phyloP scores from a whole-genome alignment of 352 stramenopile genomes.

The Globisporangium acanthophoron region DNA sequence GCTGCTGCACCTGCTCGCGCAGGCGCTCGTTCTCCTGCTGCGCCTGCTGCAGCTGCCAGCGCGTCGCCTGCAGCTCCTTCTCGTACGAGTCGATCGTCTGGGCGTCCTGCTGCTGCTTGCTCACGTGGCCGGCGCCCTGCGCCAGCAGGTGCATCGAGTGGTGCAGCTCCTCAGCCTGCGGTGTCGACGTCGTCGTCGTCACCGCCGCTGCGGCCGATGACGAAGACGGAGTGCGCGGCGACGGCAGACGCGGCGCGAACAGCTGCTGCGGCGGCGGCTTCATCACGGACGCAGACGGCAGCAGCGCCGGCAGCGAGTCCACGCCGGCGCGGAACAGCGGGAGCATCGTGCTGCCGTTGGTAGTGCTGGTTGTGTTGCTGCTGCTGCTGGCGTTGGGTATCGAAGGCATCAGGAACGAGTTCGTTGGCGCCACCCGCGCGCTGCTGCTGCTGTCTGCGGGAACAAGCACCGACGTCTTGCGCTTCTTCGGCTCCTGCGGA shows the following conservation, averaged over 20 bases:
- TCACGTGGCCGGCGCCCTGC: constrained; percentile 52
- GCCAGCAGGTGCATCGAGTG: constrained; percentile 52
- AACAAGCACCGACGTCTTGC: constrained; percentile 8
- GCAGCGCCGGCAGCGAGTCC: constrained; percentile 45
- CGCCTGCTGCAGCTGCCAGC: constrained; percentile 63
- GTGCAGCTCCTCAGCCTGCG: constrained; percentile 31
- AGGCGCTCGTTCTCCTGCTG: constrained; percentile 75
- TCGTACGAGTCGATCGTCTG: constrained; percentile 54
- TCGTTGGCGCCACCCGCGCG: constrained; percentile 17
- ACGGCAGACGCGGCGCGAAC: constrained; percentile 36
- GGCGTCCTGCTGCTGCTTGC: constrained; percentile 44
- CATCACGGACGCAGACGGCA: constrained; percentile 25
- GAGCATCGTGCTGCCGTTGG: constrained; percentile 16
- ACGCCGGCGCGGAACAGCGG: constrained; percentile 24
- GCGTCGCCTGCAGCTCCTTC: constrained; percentile 59
- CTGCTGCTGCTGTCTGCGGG: neutral
- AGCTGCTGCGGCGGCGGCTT: constrained; percentile 17
- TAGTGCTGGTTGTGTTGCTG: neutral
- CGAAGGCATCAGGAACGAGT: constrained; percentile 4
- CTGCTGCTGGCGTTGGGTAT: neutral
- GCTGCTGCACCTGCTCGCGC: constrained; percentile 34
- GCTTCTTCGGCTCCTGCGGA: constrained; percentile 10
- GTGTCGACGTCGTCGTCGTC: neutral
- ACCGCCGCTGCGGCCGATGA: neutral
- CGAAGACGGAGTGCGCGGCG: neutral